A percentile compares a stretch with the other conserved stretches of the same genome.
Evolutionary conservation across 2,329 filamentous ascomycete genomes (phyloP).

Genomic region (Ceratocystis smalleyi): DNA sequence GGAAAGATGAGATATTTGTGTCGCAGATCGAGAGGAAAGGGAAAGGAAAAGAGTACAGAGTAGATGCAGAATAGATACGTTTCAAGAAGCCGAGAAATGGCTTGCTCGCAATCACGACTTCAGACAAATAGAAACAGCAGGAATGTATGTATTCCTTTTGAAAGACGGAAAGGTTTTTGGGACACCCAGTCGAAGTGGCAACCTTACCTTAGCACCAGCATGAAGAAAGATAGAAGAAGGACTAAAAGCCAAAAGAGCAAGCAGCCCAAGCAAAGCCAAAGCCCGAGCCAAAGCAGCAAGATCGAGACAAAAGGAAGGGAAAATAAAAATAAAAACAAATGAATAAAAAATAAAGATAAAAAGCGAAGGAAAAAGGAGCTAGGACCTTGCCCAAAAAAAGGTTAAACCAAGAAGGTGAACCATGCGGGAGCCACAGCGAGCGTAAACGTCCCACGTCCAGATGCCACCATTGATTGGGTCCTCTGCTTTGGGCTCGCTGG

Average conservation of each 20-base stretch:
- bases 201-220: background rate
- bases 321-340: too few relatives aligned
- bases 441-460: background rate
- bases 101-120: background rate
- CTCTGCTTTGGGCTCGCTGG: background rate
- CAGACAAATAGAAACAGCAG: background rate
- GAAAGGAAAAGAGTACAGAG: too few relatives aligned
- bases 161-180: background rate
- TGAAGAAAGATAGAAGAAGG: background rate
- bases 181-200: background rate
- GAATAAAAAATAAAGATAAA: background rate
- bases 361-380: background rate
- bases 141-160: background rate
- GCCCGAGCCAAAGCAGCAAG: background rate
- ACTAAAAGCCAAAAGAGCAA: background rate
- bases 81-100: background rate
- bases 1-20: background rate
- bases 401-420: slow-evolving; percentile 2
- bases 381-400: slow-evolving; percentile 2
- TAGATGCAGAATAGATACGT: background rate
- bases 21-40: background rate
- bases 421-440: background rate
- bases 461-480: background rate
- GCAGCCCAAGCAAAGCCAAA: background rate
- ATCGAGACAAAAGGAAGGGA: background rate